Percentiles rank a stretch among this genome's conserved stretches.
phyloP scores from a whole-genome alignment of 1,139 yeast genomes.

The Groenewaldozyma auringiensis region DNA sequence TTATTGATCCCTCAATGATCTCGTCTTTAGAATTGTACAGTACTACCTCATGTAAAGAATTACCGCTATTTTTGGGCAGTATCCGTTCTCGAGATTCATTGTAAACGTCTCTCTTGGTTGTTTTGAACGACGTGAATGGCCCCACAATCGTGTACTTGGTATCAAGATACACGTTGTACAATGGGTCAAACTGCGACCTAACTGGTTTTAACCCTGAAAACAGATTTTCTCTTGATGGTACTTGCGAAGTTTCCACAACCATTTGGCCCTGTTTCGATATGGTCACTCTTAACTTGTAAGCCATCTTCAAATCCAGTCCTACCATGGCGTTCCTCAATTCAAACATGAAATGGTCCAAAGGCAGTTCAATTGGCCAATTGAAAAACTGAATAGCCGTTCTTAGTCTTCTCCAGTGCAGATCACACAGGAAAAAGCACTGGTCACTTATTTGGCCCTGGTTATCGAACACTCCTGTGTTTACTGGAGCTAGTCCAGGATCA shows the following conservation, averaged over 20 bases:
- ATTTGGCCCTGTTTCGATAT: conserved; percentile 44
- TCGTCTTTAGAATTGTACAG: conserved; percentile 53
- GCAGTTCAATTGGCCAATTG: conserved; percentile 40
- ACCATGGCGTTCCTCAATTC: conserved; percentile 41
- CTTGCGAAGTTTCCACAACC: conserved; percentile 43
- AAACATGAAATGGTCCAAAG: conserved; percentile 37
- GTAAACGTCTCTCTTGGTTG: conserved; percentile 65
- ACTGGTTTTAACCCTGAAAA: conserved; percentile 37
- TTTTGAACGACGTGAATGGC: conserved; percentile 83
- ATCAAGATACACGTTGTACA: conserved; percentile 61
- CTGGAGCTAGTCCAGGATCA: conserved; percentile 42
- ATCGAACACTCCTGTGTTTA: neutral
- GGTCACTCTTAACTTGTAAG: conserved; percentile 56
- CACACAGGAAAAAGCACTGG: conserved; percentile 43
- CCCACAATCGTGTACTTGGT: conserved; percentile 46
- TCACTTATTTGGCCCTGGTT: conserved; percentile 8
- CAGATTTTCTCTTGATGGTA: conserved; percentile 35
- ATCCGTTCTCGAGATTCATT: conserved; percentile 49
- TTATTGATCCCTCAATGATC: conserved; percentile 77
- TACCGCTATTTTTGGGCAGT: conserved; percentile 30
- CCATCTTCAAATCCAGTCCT: conserved; percentile 27
- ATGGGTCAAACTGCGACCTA: conserved; percentile 24
- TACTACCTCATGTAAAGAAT: conserved; percentile 52
- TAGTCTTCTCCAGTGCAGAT: conserved; percentile 57
- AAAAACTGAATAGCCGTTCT: conserved; percentile 50